phyloP scores from a whole-genome alignment of 1,284 basidiomycete genomes.

The Sporisorium sorghi region DNA sequence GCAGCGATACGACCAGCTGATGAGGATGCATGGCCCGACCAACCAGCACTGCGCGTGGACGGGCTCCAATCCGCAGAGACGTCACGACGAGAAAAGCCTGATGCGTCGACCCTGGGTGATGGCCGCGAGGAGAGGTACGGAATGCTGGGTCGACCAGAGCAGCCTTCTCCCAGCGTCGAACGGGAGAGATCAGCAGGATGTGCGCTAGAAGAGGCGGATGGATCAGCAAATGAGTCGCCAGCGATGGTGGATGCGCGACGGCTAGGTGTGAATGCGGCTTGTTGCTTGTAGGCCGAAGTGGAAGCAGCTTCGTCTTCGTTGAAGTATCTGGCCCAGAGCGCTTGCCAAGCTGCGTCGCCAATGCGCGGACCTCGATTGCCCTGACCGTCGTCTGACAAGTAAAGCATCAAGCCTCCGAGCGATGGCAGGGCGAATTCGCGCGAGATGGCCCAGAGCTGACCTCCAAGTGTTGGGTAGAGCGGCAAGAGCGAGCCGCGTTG shows the following conservation, averaged over 20 bases:
- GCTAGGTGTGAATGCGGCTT: slow-evolving; percentile 16
- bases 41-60: slow-evolving; percentile 29
- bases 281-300: slow-evolving; percentile 16
- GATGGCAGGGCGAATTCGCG: slow-evolving; percentile 66
- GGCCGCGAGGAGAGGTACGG: slow-evolving; percentile 23
- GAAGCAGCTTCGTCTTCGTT: slow-evolving; percentile 35
- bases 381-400: slow-evolving; percentile 61
- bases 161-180: slow-evolving; percentile 25
- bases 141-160: slow-evolving; percentile 23
- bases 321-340: slow-evolving; percentile 64
- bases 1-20: slow-evolving; percentile 8
- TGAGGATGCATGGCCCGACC: slow-evolving; percentile 22
- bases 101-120: slow-evolving; percentile 29
- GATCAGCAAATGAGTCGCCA: slow-evolving; percentile 15
- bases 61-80: slow-evolving; percentile 32
- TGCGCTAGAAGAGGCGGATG: slow-evolving; percentile 7
- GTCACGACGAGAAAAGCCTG: slow-evolving; percentile 21
- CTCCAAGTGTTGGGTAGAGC: slow-evolving; percentile 64
- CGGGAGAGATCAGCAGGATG: slow-evolving; percentile 25
- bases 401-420: slow-evolving; percentile 63
- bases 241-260: slow-evolving; percentile 18
- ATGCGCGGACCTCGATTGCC: slow-evolving; percentile 65
- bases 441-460: slow-evolving; percentile 67
- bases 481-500: slow-evolving; percentile 64
- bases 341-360: slow-evolving; percentile 63